Percentiles rank a stretch among this genome's conserved stretches.
phyloP scores from a whole-genome alignment of 805 yeast species.

The Pichia kluyveri region DNA sequence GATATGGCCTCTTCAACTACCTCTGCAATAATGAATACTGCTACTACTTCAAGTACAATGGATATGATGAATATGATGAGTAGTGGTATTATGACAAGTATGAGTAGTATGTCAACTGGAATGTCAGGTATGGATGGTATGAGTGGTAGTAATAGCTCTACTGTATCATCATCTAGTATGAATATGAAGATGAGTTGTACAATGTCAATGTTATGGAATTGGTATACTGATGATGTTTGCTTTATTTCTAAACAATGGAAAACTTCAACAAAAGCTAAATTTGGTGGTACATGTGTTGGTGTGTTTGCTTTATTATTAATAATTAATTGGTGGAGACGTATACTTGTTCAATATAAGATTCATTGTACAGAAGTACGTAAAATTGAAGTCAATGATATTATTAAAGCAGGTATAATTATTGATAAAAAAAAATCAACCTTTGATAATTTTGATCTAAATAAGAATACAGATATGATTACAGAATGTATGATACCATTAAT shows the following conservation, averaged over 20 bases:
- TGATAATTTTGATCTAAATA: not conserved
- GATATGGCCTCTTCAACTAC: not conserved
- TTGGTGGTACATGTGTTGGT: conserved; percentile 17
- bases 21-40: not conserved
- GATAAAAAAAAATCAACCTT: not conserved
- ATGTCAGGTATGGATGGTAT: not conserved
- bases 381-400: conserved; percentile 4
- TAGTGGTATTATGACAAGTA: not conserved
- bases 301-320: conserved; percentile 8
- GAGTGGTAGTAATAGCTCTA: not conserved
- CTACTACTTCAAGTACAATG: not conserved
- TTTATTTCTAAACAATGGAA: conserved; percentile 12
- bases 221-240: conserved; percentile 13
- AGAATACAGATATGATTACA: not conserved
- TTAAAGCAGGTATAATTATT: not conserved
- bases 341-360: conserved; percentile 8
- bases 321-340: conserved; percentile 15
- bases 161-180: too few relatives aligned
- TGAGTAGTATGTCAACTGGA: conserved; percentile 1
- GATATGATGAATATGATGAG: not conserved
- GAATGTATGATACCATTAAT: conserved; percentile 9
- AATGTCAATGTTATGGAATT: conserved; percentile 18
- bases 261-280: conserved; percentile 10
- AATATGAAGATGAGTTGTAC: conserved; percentile 7
- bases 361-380: conserved; percentile 6